Base-by-base conservation (phyloP, 1,139 yeast genomes). In the Candida sp. region DNA sequence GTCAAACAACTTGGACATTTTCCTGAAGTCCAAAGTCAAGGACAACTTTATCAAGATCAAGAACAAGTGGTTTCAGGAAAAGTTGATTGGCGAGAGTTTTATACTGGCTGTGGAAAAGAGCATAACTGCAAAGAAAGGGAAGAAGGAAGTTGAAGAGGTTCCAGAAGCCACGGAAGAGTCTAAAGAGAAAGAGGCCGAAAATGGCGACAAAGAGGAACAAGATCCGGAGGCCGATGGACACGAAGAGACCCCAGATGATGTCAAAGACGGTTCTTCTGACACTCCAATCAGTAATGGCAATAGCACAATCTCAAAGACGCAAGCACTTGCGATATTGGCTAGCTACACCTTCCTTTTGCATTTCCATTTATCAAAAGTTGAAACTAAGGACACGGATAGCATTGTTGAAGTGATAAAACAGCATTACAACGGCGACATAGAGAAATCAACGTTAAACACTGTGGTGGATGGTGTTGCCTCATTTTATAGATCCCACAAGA, bases 401-500 rank as follows among this genome's bases (percentile, higher is more conserved):
- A 30, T 44, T 8, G 38, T 37, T n/a, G 37, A 40, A 11, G 31
- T 39, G 8, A 26, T 46, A 22, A 33, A 43, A 38, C 28, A 27
- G 5, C 9, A 40, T 32, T 32, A 27, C 28, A 42, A 49, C 2
- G 54, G 47, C 3, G 49, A 49, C 9, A 46, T 64, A 30, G 62
- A 61, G 27, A 62, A 60, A 6, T 50, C 54, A 7, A 54, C 58
- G 5, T 46, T 56, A 38, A 57, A 55, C 7, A 51, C 54, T 9
- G 55, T 73, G 3, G 37, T 60, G 1, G 66, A 63, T 26, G 67
- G 65, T 4, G 65, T 70, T 7, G 52, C 54, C 25, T 74, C 73
- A 26, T 69, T 61, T 55, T 75, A 70, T 61, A 62, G 61, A 47
- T 59, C 75, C 5, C 68, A 64, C 49, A 67, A 60, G 47, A 63